phyloP scores from a whole-genome alignment of 805 yeast genomes.

The Wickerhamiella spandovensis region DNA sequence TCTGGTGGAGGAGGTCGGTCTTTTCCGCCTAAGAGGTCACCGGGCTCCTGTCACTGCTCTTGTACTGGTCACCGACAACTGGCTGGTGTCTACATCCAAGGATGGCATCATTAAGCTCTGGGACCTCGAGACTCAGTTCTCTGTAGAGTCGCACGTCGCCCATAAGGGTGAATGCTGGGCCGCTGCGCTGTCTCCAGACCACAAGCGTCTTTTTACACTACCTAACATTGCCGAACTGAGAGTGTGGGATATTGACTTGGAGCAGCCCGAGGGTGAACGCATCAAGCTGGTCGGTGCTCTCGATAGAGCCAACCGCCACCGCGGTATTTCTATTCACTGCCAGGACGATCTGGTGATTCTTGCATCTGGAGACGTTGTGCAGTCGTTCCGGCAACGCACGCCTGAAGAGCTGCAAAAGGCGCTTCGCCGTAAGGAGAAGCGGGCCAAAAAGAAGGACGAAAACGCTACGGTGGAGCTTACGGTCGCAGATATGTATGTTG shows the following conservation, averaged over 20 bases:
- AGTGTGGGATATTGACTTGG: constrained; percentile 63
- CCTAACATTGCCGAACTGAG: constrained; percentile 74
- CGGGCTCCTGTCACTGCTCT: constrained; percentile 78
- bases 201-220: constrained; percentile 41
- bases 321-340: constrained; percentile 10
- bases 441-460: constrained; percentile 51
- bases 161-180: constrained; percentile 93
- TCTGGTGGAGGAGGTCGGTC: constrained; percentile 79
- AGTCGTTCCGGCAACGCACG: constrained; percentile 63
- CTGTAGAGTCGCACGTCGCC: constrained; percentile 89
- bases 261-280: constrained; percentile 37
- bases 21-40: constrained; percentile 78
- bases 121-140: constrained; percentile 82
- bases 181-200: constrained; percentile 27
- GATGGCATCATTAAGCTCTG: constrained; percentile 88
- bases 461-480: constrained; percentile 8
- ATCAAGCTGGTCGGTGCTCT: constrained; percentile 49
- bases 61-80: constrained; percentile 41
- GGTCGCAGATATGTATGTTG: constrained; percentile 37
- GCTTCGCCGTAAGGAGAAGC: constrained; percentile 57
- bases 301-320: constrained; percentile 40
- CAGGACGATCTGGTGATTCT: constrained; percentile 6
- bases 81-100: constrained; percentile 63
- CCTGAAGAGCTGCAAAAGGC: constrained; percentile 71
- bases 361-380: constrained; percentile 73